These are phyloP conservation scores for Coffea humblotiana DNA, from an alignment of 305 asterid species.

Conservation along the genomic window DNA sequence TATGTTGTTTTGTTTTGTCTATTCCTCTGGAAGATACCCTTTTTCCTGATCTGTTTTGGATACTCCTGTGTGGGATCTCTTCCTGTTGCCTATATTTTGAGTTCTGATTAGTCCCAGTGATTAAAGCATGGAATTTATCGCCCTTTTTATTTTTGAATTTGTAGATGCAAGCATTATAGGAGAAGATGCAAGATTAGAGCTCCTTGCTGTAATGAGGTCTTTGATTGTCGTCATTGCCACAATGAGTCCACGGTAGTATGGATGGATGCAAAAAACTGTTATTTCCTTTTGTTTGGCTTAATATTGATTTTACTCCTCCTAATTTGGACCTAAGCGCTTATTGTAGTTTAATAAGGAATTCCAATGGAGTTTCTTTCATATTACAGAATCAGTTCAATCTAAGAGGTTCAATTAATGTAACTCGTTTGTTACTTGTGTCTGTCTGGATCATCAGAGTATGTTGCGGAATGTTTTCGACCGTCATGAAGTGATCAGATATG, in stretches of 20 bases:
- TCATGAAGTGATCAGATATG: slow-evolving; percentile 72
- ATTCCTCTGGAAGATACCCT: background rate
- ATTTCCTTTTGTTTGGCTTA: background rate
- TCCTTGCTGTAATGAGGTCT: slow-evolving; percentile 93
- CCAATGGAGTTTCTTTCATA: background rate
- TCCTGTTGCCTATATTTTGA: background rate
- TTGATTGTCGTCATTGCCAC: slow-evolving; percentile 93
- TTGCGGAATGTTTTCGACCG: slow-evolving; percentile 64
- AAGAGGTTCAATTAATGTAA: background rate
- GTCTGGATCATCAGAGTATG: slow-evolving; percentile 49
- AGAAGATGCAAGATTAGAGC: slow-evolving; percentile 91
- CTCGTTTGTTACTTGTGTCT: slow-evolving; percentile 11
- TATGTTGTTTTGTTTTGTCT: background rate
- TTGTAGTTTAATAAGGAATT: background rate
- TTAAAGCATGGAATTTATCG: background rate
- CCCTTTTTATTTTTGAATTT: slow-evolving; percentile 14
- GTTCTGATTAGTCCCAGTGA: background rate
- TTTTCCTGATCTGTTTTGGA: slow-evolving; percentile 9
- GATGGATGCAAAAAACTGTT: background rate
- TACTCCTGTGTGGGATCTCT: background rate
- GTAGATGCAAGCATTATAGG: slow-evolving; percentile 91
- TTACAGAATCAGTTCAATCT: background rate
- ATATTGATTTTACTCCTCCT: background rate
- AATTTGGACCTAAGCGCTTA: slow-evolving; percentile 1
- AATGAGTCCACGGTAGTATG: slow-evolving; percentile 71